phyloP scores from a whole-genome alignment of 495 filamentous ascomycete genomes.

The Aspergillus cavernicola region DNA sequence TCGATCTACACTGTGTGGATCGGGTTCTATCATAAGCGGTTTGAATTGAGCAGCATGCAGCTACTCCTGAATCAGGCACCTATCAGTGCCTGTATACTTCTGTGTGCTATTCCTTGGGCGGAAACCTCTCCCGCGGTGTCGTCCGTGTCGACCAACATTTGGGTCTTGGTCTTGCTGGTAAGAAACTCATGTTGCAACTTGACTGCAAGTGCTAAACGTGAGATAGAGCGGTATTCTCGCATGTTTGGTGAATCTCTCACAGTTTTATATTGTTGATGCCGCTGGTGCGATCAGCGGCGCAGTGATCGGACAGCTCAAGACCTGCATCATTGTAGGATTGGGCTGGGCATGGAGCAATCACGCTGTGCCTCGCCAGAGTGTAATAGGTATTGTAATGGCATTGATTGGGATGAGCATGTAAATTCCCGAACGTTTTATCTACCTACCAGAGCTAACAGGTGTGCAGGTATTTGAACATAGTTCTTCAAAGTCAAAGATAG shows the following conservation, averaged over 20 bases:
- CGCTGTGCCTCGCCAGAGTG: constrained; percentile 22
- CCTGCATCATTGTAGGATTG: constrained; percentile 38
- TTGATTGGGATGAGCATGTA: constrained; percentile 27
- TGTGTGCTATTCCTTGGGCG: constrained; percentile 62
- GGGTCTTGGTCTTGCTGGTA: constrained; percentile 37
- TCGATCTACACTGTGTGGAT: constrained; percentile 70
- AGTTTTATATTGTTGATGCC: constrained; percentile 71
- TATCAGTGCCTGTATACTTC: constrained; percentile 56
- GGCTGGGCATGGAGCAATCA: constrained; percentile 32
- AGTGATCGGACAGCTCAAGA: constrained; percentile 62
- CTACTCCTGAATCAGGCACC: constrained; percentile 70
- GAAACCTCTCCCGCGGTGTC: constrained; percentile 57
- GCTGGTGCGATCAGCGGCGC: constrained; percentile 68
- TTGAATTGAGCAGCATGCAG: constrained; percentile 67
- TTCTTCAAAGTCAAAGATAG: constrained; percentile 10
- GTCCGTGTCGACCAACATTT: constrained; percentile 36
- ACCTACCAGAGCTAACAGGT: not conserved
- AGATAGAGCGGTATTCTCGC: constrained; percentile 52
- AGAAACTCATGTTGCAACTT: not conserved
- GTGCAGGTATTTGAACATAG: constrained; percentile 21
- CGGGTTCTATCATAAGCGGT: constrained; percentile 61
- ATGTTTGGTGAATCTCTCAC: constrained; percentile 66
- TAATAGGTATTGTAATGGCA: constrained; percentile 25
- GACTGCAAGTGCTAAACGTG: not conserved
- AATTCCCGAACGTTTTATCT: constrained; percentile 17